A percentile compares a stretch with the other conserved stretches of the same genome.
Evolutionary conservation across 176 grass and related monocot species (phyloP).

Genomic region (Tuctoria greenei): DNA sequence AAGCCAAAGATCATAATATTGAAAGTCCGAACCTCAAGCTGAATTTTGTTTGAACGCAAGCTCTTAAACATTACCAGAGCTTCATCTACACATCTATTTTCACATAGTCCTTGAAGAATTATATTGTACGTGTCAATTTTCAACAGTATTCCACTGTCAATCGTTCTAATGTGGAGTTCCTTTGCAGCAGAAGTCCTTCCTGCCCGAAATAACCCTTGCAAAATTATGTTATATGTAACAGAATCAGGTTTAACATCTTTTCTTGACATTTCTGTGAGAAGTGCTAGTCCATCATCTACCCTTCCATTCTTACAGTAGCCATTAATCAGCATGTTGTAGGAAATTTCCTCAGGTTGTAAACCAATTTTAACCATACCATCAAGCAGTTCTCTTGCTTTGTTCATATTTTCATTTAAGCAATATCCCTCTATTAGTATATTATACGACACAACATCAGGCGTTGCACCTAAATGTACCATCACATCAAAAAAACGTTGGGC

Average conservation of each 20-base stretch:
- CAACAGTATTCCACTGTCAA: background rate
- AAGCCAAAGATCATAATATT: background rate
- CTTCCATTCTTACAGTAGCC: background rate
- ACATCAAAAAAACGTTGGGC: background rate
- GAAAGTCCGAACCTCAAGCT: background rate
- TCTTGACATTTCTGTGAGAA: background rate
- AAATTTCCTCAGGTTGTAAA: background rate
- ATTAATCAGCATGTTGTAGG: background rate
- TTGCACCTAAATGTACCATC: conserved; percentile 17
- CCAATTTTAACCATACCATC: background rate
- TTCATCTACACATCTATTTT: background rate
- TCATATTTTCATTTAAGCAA: background rate
- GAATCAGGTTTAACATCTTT: background rate
- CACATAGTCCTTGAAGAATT: background rate
- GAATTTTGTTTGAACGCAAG: background rate
- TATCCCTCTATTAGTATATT: background rate
- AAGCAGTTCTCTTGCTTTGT: background rate
- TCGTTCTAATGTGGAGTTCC: background rate
- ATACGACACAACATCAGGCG: conserved; percentile 21
- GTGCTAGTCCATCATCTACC: background rate
- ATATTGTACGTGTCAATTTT: background rate
- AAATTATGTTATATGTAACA: background rate
- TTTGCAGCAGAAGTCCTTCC: background rate
- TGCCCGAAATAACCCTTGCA: background rate
- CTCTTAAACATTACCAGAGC: background rate